Evolutionary conservation across 345 rosid species (phyloP).

Genomic region (Pugionium cornutum): DNA sequence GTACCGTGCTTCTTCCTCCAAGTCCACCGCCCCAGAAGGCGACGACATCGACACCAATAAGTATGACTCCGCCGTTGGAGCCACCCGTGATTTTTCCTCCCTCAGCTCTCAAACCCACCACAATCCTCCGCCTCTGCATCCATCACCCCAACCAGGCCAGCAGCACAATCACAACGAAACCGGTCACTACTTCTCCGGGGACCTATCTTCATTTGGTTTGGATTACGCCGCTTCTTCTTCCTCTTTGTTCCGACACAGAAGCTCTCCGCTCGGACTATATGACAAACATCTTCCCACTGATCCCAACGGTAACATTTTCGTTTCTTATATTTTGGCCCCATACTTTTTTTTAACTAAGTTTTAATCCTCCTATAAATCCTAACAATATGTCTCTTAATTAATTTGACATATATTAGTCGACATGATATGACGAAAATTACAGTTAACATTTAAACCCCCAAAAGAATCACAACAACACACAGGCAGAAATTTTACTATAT

Average conservation of each 20-base stretch:
- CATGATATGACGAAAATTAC: not conserved
- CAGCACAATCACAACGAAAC: constrained; percentile 23
- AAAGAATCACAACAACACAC: not conserved
- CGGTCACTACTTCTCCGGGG: constrained; percentile 59
- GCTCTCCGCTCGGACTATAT: constrained; percentile 92
- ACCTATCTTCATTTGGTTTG: constrained; percentile 55
- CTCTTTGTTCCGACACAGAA: constrained; percentile 71
- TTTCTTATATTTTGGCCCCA: not conserved
- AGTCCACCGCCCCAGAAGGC: constrained; percentile 28
- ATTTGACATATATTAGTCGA: not conserved
- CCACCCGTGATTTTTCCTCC: constrained; percentile 42
- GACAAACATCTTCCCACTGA: constrained; percentile 41
- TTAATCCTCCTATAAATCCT: not conserved
- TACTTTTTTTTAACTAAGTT: not conserved
- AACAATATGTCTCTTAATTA: not conserved
- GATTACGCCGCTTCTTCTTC: constrained; percentile 41
- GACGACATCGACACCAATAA: constrained; percentile 1
- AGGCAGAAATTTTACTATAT: not conserved
- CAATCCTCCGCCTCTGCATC: constrained; percentile 1
- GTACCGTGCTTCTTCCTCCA: constrained; percentile 39
- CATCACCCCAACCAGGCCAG: constrained; percentile 1
- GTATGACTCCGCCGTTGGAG: constrained; percentile 23
- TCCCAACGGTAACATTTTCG: constrained; percentile 33
- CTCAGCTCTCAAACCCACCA: constrained; percentile 32
- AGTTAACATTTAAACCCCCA: not conserved